Evolutionary conservation across 345 rosid genomes (phyloP), one percentile per base, ranked within the genome.

Genomic region (Boechera stricta): DNA sequence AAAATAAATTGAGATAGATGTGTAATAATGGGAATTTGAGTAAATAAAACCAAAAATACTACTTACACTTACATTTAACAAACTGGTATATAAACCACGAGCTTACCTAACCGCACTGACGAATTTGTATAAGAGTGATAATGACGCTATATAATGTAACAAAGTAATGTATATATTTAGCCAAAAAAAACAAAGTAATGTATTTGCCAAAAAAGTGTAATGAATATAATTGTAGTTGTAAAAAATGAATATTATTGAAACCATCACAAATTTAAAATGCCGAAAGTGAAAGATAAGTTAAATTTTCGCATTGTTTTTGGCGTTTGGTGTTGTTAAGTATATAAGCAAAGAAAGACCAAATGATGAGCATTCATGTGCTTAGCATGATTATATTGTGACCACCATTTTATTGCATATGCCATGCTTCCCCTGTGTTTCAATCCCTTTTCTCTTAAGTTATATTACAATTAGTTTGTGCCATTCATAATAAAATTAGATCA

Each of bases 311-410:
- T 48, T 26, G 66, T 67, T 10, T 44, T 75, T 57, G 51, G 78
- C 72, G 78, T 67, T 58, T 47, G 73, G 67, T 75, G 74, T 51
- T 11, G 66, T 76, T 68, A 68, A 76, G 63, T 59, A 68, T 60
- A 51, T 68, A 59, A 76, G 69, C 74, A 76, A 67, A 76, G 79
- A 76, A 67, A 76, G 79, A 76, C 79, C 74, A 68, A 76, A 76
- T 76, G 55, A 76, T 76, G 68, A 68, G 79, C 69, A 76, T 76
- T 68, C 79, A 76, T 76, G 69, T 76, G 79, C 79, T 76, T 67
- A 60, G 44, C 69, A 76, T 76, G 74, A 76, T 76, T 76, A 59
- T 67, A 59, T 10, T 39, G 69, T 76, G 74, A 68, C 74, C 74
- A 68, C 74, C 32, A 76, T 58, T 58, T 58, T 59, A 29, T 67